Base-by-base conservation (phyloP, 331 rosid species). In the Malus hybrid region DNA sequence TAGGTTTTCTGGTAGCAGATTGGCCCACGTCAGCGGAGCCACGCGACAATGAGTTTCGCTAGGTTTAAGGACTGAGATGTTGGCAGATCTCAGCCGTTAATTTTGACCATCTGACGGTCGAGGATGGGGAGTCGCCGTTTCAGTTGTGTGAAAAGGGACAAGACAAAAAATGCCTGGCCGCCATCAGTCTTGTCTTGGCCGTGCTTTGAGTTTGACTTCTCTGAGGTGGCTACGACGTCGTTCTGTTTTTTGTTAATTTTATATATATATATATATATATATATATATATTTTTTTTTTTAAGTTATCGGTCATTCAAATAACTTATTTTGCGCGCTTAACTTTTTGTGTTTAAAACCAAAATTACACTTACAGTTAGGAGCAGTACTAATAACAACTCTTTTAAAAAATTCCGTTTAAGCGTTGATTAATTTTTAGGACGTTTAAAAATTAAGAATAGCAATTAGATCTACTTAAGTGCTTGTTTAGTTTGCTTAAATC, bases 151-250 rank as follows among this genome's bases (percentile, higher is more conserved):
- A 4, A 59, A 10, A 10, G 48, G 14, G 1, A 3, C 28, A 5
- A 57, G 29, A 10, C 16, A 6, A 52, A 15, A 9, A 16, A 16
- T 42, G 46, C 46, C 4, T 42, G 46, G 57, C 20, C 0, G 10
- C 57, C 57, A 15, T 50, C 19, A 16, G 16, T 50, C n/a, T 1
- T 10, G 46, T 42, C n/a, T 15, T 50, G 56, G 33, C 29, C n/a
- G 19, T 61, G 36, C 5, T 27, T 61, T n/a, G 48, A 42, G 48
- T 42, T 42, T 10, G 48, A 27, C 34, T 1, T 27, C 19, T 27
- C 18, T 10, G 1, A 1, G 2, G 10, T 0, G 0, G 66, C 33
- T 5, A 27, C 19, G 34, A 61, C 19, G 66, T 61, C 34, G n/a
- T 61, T 61, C 20, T 52, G 18, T 52, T 8, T 15, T 0, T 52